Base-by-base conservation (phyloP, 2,329 filamentous ascomycete species). In the Phaeoacremonium minimum region DNA sequence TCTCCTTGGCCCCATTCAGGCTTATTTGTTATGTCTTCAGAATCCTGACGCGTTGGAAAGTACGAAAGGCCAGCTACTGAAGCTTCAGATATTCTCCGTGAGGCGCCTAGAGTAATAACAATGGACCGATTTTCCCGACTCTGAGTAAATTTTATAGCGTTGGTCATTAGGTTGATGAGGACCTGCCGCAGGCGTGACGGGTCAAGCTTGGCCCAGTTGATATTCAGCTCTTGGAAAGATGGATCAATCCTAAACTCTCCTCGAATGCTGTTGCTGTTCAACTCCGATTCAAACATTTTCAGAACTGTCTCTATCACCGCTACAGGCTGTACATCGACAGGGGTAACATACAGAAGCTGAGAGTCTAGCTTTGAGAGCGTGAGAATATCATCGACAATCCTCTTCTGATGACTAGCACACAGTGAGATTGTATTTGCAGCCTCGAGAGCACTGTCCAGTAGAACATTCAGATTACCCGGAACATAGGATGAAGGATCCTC, bases 391-490 rank as follows among this genome's bases (percentile, higher is more conserved):
- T 87, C 82, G n/a, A 87, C 80, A 30, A 87, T 86, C 7, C 80
- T 67, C 58, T 89, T 89, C 57, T 90, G 83, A 60, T 87, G 87
- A 51, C 80, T 85, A 35, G 85, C 83, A 56, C 87, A 93, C 12
- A 90, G 68, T 15, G 81, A 80, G 52, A 91, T 90, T 2, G 85
- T 90, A 47, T 87, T 84, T n/a, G 85, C 82, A 6, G 86, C 85
- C 55, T 90, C 85, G 15, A 87, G 69, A 42, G 75, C 77, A 20
- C 62, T 64, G 15, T 77, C 73, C 15, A 81, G 46, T 7, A 77
- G 55, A 4, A 57, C 57, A 15, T 73, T 66, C 7, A 75, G 53
- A 47, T 72, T 57, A 44, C 58, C 73, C 31, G 40, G 38, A 12
- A 15, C 31, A 6, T 41, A 26, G 7, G 36, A 35, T 7, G 36